Evolutionary conservation across 1,284 basidiomycete genomes (phyloP), one percentile per base, ranked within the genome.

Genomic region (Trichosporon ovoides): DNA sequence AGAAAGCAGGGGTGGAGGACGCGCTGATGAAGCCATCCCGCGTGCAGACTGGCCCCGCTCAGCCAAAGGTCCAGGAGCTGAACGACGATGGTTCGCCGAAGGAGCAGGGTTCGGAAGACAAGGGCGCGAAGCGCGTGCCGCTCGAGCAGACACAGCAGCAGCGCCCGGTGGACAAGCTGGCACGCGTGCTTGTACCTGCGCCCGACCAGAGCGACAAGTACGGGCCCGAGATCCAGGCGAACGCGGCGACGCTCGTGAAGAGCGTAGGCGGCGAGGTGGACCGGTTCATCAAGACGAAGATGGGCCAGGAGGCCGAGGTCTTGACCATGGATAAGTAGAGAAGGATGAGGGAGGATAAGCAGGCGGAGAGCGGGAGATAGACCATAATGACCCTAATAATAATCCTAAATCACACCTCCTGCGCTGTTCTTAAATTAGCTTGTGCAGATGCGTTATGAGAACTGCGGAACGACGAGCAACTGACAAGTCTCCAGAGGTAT

Each of bases 181-280:
- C 53, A 2, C n/a, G 18, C 14, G n/a, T 60, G n/a, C 24, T 63
- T 11, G 51, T 57, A 2, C 58, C 58, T n/a, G 36, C 35, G 2
- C 24, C 38, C 7, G 52, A 16, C 19, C 28, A 31, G 28, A 33
- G 28, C 43, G 43, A 16, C 18, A 20, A 22, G 7, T 20, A 38
- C 13, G 36, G 52, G 14, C n/a, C 53, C 1, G 58, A 63, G 31
- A 37, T 53, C 22, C 58, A 63, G 56, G 52, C 53, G 18, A 60
- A 60, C 40, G 56, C 62, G 0, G 19, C 55, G 5, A 22, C 56
- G 46, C 54, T 63, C 22, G 43, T 60, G 19, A 24, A 38, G 34
- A 12, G 11, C 7, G 49, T 51, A 3, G 24, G 43, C 16, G 43
- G 43, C 2, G 7, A 14, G 24, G 43, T 48, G 12, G 24, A n/a